Evolutionary conservation across 768 basidiomycete species (phyloP), one percentile per base, ranked within the genome.

Genomic region (Phylloporus rhodoxanthus): DNA sequence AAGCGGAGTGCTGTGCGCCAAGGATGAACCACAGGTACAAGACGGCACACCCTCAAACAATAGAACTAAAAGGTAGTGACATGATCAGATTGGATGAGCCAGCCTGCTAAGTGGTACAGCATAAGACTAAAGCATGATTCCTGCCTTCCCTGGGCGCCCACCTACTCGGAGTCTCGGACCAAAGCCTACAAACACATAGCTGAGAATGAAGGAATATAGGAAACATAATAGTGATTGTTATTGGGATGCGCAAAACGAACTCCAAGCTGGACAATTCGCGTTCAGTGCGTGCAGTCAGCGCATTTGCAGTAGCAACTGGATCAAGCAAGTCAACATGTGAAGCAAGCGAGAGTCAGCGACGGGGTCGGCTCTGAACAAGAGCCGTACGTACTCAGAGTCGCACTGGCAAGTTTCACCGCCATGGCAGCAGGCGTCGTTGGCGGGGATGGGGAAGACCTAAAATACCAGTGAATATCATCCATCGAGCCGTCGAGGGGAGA

Each of bases 371-470:
- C n/a, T 7, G 20, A 15, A 25, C 11, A 9, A 47, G 14, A 23
- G 4, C 5, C 11, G 36, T 26, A 47, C 45, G 26, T 23, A 34
- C 57, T 26, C 39, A 2, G 57, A 49, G 28, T 38, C 28, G 50
- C 60, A 62, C 10, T 19, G 45, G 50, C 60, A 62, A 3, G 15
- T 8, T 0, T 39, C 17, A 30, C 39, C 8, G 17, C 43, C 13
- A 17, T 43, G 40, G 45, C 60, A 62, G 57, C 60, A 61, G 25
- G 60, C 52, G 36, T 59, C 43, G 48, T 61, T 53, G 13, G 36
- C 47, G 17, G 37, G 52, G 39, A 51, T 26, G 13, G 43, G 43
- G 23, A 14, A 37, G 23, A 48, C 26, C 59, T 61, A 34, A 14
- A 15, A 32, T 6, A 15, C 32, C 32, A 15, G 14, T 5, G 32